These are phyloP conservation scores for Lachancea thermotolerans DNA, from an alignment of 805 yeast species.

Conservation along the genomic window DNA sequence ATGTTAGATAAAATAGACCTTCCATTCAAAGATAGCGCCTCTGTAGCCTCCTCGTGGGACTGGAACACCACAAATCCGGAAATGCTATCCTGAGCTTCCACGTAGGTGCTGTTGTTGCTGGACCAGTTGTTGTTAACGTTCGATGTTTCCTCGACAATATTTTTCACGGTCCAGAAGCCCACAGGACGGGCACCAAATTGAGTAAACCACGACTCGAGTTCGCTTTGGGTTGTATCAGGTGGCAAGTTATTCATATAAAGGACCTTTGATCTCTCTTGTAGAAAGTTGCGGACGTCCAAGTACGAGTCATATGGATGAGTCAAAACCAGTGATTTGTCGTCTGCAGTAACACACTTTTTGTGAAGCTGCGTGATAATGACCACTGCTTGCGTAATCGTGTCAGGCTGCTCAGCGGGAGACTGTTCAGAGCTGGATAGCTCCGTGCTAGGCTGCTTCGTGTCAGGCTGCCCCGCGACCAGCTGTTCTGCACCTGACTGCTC, in stretches of 20 bases:
- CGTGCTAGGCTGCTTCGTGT: too few species aligned
- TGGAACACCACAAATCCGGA: constrained; percentile 83
- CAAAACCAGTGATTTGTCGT: constrained; percentile 48
- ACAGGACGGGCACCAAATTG: constrained; percentile 81
- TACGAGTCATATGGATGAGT: constrained; percentile 70
- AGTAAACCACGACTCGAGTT: constrained; percentile 85
- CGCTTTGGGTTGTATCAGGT: constrained; percentile 81
- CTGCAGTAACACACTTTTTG: constrained; percentile 35
- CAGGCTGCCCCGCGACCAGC: too few species aligned
- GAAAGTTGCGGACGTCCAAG: constrained; percentile 63
- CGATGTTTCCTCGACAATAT: constrained; percentile 34
- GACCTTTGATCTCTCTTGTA: constrained; percentile 69
- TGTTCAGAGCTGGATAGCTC: too few species aligned
- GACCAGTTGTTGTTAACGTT: constrained; percentile 20
- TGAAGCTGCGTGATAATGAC: constrained; percentile 27
- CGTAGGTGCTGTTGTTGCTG: constrained; percentile 27
- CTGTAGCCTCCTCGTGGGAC: constrained; percentile 80
- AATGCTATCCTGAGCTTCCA: constrained; percentile 43
- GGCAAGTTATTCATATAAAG: constrained; percentile 76
- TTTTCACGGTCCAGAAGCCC: constrained; percentile 81
- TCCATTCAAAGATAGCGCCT: constrained; percentile 74
- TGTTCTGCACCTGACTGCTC: too few species aligned
- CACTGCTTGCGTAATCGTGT: constrained; percentile 15
- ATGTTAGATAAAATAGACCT: constrained; percentile 37
- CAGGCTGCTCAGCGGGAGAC: constrained; percentile 5